phyloP scores from a whole-genome alignment of 129 eudicot genomes.

The Saposhnikovia divaricata region DNA sequence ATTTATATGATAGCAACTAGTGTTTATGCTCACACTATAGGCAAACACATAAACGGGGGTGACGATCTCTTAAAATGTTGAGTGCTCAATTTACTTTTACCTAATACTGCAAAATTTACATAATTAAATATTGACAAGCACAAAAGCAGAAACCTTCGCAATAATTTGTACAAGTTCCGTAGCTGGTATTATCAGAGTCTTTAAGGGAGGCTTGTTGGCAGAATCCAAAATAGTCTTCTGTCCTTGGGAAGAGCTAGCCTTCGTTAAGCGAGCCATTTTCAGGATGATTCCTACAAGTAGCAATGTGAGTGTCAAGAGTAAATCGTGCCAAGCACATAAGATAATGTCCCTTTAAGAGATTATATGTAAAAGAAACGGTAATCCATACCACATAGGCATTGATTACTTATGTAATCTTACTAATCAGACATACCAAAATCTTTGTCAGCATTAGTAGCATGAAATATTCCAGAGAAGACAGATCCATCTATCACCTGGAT shows the following conservation, averaged over 20 bases:
- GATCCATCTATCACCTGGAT: slow-evolving; percentile 92
- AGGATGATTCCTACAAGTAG: slow-evolving; percentile 58
- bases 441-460: slow-evolving; percentile 69
- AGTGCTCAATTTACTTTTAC: neutral
- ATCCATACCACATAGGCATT: neutral
- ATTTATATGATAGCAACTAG: neutral
- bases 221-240: slow-evolving; percentile 40
- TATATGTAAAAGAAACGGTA: neutral
- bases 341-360: neutral
- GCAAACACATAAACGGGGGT: neutral
- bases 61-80: neutral
- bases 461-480: slow-evolving; percentile 71
- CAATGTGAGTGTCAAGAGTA: slow-evolving; percentile 12
- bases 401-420: neutral
- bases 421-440: slow-evolving; percentile 68
- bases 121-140: neutral
- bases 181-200: slow-evolving; percentile 66
- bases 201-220: slow-evolving; percentile 57
- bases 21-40: neutral
- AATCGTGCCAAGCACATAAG: neutral
- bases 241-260: slow-evolving; percentile 53
- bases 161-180: slow-evolving; percentile 79
- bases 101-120: neutral
- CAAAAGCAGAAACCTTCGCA: slow-evolving; percentile 58
- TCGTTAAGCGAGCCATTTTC: slow-evolving; percentile 83